phyloP scores from a whole-genome alignment of 768 basidiomycete genomes.

The Xerocomellus dryophilus region DNA sequence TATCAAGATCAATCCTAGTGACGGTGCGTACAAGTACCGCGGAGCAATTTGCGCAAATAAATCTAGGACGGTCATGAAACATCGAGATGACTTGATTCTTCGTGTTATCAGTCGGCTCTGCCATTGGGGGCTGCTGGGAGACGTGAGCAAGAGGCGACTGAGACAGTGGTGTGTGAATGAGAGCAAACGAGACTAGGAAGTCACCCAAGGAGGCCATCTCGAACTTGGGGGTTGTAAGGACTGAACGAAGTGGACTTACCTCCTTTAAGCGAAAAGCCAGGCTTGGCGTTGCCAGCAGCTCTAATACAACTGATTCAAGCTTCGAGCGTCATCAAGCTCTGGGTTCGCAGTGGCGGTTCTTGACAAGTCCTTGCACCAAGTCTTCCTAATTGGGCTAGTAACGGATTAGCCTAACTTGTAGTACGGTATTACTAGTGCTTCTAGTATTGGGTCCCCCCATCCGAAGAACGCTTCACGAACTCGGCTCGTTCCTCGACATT shows the following conservation, averaged over 20 bases:
- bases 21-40: constrained; percentile 58
- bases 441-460: too few relatives aligned
- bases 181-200: constrained; percentile 17
- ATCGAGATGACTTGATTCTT: constrained; percentile 56
- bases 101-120: constrained; percentile 40
- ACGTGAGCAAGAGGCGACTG: not conserved
- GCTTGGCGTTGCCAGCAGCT: not conserved
- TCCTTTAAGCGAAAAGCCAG: not conserved
- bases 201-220: constrained; percentile 24
- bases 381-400: constrained; percentile 10
- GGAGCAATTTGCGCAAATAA: constrained; percentile 66
- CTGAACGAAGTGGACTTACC: constrained; percentile 9
- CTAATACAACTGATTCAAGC: not conserved
- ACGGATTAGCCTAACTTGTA: not conserved
- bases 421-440: too few relatives aligned
- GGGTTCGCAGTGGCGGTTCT: too few relatives aligned
- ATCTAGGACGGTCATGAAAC: constrained; percentile 65
- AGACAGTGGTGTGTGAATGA: not conserved
- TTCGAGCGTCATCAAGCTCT: not conserved
- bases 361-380: constrained; percentile 1
- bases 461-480: too few relatives aligned
- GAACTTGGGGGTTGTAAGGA: not conserved
- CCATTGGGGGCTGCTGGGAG: constrained; percentile 11
- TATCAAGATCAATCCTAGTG: not conserved
- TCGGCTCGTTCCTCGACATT: not conserved